Evolutionary conservation across 371 early-diverging fungal species (phyloP).

Genomic region (Fennellomyces sp.): DNA sequence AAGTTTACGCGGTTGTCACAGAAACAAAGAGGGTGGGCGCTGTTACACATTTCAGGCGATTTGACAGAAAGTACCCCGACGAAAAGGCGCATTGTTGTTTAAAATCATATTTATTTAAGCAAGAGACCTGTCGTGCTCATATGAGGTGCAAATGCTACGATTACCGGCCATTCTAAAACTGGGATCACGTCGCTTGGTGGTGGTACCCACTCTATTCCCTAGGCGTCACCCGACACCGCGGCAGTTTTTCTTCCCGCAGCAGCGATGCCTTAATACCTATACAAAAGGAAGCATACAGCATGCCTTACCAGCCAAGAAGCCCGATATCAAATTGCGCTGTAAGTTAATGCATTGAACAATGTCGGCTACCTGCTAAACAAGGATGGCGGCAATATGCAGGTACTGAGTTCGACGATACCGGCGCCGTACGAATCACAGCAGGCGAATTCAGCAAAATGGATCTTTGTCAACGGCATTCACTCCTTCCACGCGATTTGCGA

Average conservation of each 20-base stretch:
- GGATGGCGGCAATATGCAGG: slow-evolving; percentile 46
- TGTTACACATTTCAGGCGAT: too few species aligned
- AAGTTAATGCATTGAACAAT: too few species aligned
- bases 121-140: too few species aligned
- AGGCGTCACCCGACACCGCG: background rate
- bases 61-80: too few species aligned
- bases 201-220: background rate
- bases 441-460: slow-evolving; percentile 81
- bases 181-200: background rate
- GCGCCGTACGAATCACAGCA: slow-evolving; percentile 70
- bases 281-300: background rate
- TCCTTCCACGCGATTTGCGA: slow-evolving; percentile 79
- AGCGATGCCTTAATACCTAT: background rate
- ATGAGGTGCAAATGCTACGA: background rate
- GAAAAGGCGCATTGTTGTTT: too few species aligned
- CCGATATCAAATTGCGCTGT: slow-evolving; percentile 9
- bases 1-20: too few species aligned
- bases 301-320: background rate
- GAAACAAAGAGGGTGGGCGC: too few species aligned
- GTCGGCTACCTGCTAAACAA: too few species aligned
- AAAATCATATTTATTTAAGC: too few species aligned
- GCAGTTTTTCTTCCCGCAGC: background rate
- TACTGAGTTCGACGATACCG: slow-evolving; percentile 76
- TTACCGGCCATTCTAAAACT: background rate
- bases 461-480: slow-evolving; percentile 75